phyloP scores from a whole-genome alignment of 1,284 basidiomycete genomes.

The Pseudozyma sp. region DNA sequence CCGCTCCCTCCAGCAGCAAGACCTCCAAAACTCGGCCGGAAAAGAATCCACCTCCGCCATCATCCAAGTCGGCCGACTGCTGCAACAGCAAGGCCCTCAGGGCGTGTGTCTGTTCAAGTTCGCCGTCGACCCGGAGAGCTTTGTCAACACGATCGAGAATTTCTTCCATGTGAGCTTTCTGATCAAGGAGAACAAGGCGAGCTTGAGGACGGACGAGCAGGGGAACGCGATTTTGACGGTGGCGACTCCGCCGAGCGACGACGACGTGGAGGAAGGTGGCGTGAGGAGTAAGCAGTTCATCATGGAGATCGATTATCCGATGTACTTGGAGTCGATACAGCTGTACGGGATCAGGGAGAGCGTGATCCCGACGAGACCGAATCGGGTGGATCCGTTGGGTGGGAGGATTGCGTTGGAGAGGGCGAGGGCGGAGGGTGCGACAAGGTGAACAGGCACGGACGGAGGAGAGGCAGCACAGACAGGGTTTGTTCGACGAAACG shows the following conservation, averaged over 20 bases:
- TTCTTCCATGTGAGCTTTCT: slow-evolving; percentile 92
- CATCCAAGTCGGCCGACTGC: slow-evolving; percentile 69
- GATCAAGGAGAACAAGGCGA: slow-evolving; percentile 83
- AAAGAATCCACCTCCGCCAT: slow-evolving; percentile 62
- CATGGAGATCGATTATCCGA: slow-evolving; percentile 84
- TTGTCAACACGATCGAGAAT: slow-evolving; percentile 91
- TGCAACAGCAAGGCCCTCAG: slow-evolving; percentile 66
- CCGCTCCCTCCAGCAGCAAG: slow-evolving; percentile 43
- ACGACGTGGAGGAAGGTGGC: background rate
- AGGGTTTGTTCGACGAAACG: no score
- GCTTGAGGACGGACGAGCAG: slow-evolving; percentile 71
- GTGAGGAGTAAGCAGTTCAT: slow-evolving; percentile 80
- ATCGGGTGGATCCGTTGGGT: slow-evolving; percentile 22
- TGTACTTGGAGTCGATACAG: slow-evolving; percentile 83
- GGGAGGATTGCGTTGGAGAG: slow-evolving; percentile 13
- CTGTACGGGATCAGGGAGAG: slow-evolving; percentile 79
- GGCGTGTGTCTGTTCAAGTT: slow-evolving; percentile 83
- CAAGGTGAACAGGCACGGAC: no score
- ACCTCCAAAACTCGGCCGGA: slow-evolving; percentile 52
- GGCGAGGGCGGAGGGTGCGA: background rate
- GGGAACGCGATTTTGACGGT: slow-evolving; percentile 76
- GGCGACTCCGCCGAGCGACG: background rate
- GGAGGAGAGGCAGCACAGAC: no score
- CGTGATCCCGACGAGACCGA: slow-evolving; percentile 68
- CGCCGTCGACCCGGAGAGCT: slow-evolving; percentile 85